A percentile compares a stretch with the other conserved stretches of the same genome.
Evolutionary conservation across 2,329 filamentous ascomycete species (phyloP).

Genomic region (Metarhizium brunneum): DNA sequence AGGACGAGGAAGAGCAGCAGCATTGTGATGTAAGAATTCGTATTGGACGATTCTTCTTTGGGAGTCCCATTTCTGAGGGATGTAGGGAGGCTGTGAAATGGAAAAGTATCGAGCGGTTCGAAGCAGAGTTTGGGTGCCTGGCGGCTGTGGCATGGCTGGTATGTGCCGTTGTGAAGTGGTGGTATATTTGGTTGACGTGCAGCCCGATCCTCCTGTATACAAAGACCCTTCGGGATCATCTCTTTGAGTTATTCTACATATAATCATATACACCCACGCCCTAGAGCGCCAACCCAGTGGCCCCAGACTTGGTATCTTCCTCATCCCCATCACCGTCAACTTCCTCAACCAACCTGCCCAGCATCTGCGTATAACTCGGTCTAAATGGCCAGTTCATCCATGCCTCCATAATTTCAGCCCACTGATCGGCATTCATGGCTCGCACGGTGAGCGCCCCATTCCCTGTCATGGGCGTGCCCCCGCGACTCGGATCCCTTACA

Average conservation of each 20-base stretch:
- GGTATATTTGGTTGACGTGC: not conserved
- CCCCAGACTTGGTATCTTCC: constrained; percentile 15
- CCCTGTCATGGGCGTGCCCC: constrained; percentile 33
- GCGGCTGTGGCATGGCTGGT: not conserved
- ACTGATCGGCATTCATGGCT: constrained; percentile 42
- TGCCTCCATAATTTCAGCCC: constrained; percentile 46
- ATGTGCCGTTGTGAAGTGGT: not conserved
- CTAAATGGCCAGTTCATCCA: constrained; percentile 60
- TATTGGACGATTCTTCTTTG: too few species aligned
- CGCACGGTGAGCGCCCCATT: constrained; percentile 35
- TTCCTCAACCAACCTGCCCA: constrained; percentile 31
- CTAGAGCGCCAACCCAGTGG: constrained; percentile 9
- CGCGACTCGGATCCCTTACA: constrained; percentile 34
- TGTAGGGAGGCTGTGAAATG: not conserved
- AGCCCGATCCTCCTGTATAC: not conserved
- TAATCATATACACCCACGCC: not conserved
- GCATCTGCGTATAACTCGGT: constrained; percentile 38
- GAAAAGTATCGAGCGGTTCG: not conserved
- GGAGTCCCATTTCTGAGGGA: too few species aligned
- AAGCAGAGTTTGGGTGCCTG: not conserved
- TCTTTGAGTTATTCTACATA: too few species aligned
- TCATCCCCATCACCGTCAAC: constrained; percentile 12
- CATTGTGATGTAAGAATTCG: not conserved
- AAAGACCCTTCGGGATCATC: too few species aligned
- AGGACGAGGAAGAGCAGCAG: not conserved